A percentile compares a stretch with the other conserved stretches of the same genome.
These are phyloP conservation scores for Bryoglossum gracile DNA, from an alignment of 495 filamentous ascomycete genomes.

Conservation along the genomic window DNA sequence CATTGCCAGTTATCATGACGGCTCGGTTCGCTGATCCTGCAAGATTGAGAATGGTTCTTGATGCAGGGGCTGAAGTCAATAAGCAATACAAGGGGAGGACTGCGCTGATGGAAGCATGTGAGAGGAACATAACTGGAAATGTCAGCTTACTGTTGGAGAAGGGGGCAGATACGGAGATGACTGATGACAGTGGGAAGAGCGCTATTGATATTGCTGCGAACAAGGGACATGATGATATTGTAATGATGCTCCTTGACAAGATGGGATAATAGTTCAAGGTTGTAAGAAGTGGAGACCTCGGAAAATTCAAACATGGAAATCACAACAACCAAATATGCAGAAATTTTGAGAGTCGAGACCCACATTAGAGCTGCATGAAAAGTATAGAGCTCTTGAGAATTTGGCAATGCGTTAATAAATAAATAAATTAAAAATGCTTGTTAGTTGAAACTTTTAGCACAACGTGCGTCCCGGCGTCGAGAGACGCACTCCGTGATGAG, in stretches of 20 bases:
- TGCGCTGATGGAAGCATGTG: constrained; percentile 42
- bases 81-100: constrained; percentile 46
- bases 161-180: background rate
- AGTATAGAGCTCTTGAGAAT: too few relatives aligned
- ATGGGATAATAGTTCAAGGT: constrained; percentile 41
- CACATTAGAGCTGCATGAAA: too few relatives aligned
- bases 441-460: too few relatives aligned
- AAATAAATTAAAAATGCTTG: too few relatives aligned
- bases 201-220: constrained; percentile 6
- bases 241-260: constrained; percentile 5
- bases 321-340: too few relatives aligned
- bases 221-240: constrained; percentile 3
- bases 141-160: constrained; percentile 1
- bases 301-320: too few relatives aligned
- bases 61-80: constrained; percentile 46
- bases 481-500: too few relatives aligned
- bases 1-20: constrained; percentile 47
- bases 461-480: too few relatives aligned
- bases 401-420: too few relatives aligned
- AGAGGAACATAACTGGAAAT: constrained; percentile 16
- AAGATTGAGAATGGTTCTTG: constrained; percentile 40
- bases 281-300: too few relatives aligned
- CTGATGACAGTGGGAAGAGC: constrained; percentile 1
- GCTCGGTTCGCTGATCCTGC: constrained; percentile 39
- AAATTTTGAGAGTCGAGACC: too few relatives aligned